Evolutionary conservation across 148 eudicot genomes (phyloP).

Genomic region (Vaccinium macrocarpon): DNA sequence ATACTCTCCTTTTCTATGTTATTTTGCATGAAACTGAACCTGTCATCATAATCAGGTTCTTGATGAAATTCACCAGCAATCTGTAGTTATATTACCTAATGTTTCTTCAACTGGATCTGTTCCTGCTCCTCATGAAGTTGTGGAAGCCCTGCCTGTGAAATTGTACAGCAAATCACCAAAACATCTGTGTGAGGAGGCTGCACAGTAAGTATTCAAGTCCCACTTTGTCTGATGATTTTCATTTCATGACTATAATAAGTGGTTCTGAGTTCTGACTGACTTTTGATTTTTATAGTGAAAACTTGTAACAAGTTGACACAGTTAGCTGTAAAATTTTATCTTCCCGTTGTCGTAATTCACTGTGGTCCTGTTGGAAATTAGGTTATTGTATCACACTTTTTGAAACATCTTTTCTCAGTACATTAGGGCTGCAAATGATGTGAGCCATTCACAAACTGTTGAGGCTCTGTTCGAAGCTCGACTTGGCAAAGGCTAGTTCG

Average conservation of each 20-base stretch:
- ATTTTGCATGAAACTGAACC: slow-evolving; percentile 33
- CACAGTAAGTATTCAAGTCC: slow-evolving; percentile 62
- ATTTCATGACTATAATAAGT: background rate
- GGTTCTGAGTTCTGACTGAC: background rate
- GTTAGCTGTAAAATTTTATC: background rate
- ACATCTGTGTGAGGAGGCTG: slow-evolving; percentile 55
- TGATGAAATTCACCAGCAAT: slow-evolving; percentile 99
- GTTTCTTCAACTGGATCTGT: slow-evolving; percentile 83
- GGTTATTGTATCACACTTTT: background rate
- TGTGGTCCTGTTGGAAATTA: background rate
- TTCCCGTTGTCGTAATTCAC: background rate
- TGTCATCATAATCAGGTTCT: slow-evolving; percentile 66
- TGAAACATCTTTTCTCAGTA: background rate
- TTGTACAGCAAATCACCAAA: slow-evolving; percentile 44
- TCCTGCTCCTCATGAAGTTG: slow-evolving; percentile 91
- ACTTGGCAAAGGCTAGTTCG: too few relatives aligned
- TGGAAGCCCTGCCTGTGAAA: slow-evolving; percentile 78
- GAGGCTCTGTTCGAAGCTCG: too few relatives aligned
- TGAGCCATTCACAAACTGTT: too few relatives aligned
- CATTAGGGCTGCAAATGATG: too few relatives aligned
- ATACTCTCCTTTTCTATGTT: slow-evolving; percentile 2
- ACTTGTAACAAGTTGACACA: background rate
- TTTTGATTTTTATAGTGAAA: background rate
- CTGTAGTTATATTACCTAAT: slow-evolving; percentile 79
- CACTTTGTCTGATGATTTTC: background rate